These are phyloP conservation scores for Raphanus sativus DNA, from an alignment of 345 rosid genomes.

Conservation along the genomic window DNA sequence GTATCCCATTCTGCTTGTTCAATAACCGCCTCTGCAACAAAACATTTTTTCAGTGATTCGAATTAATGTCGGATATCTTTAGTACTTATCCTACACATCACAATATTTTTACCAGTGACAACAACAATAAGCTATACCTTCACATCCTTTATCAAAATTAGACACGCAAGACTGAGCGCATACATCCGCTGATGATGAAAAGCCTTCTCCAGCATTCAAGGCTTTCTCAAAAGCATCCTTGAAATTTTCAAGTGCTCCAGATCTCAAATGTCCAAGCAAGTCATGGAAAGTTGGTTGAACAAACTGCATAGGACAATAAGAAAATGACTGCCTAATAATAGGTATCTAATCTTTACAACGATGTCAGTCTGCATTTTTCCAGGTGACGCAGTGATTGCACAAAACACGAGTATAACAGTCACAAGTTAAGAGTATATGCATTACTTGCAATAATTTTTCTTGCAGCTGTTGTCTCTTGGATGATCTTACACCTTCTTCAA, in stretches of 20 bases:
- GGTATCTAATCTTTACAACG: background rate
- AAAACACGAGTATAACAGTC: constrained; percentile 17
- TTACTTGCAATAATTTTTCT: constrained; percentile 89
- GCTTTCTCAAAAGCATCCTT: constrained; percentile 80
- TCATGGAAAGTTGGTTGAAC: constrained; percentile 86
- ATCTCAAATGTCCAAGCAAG: constrained; percentile 74
- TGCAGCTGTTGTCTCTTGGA: constrained; percentile 82
- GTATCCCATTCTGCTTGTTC: constrained; percentile 93
- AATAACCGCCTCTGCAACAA: constrained; percentile 75
- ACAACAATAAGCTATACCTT: constrained; percentile 49
- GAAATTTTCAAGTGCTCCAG: constrained; percentile 64
- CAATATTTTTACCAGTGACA: background rate
- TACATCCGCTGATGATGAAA: constrained; percentile 58
- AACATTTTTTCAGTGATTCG: constrained; percentile 4
- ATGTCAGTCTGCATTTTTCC: constrained; percentile 5
- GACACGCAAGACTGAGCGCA: constrained; percentile 53
- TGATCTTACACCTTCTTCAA: constrained; percentile 91
- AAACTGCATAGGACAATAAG: constrained; percentile 51
- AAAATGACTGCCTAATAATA: constrained; percentile 23
- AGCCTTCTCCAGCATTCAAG: constrained; percentile 75
- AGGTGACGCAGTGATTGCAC: background rate
- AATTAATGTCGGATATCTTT: background rate
- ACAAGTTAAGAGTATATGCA: constrained; percentile 22
- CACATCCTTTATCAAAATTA: constrained; percentile 68
- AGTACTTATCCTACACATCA: constrained; percentile 6